These are phyloP conservation scores for Blumeriella jaapii DNA, from an alignment of 2,329 filamentous ascomycete species.

Conservation along the genomic window DNA sequence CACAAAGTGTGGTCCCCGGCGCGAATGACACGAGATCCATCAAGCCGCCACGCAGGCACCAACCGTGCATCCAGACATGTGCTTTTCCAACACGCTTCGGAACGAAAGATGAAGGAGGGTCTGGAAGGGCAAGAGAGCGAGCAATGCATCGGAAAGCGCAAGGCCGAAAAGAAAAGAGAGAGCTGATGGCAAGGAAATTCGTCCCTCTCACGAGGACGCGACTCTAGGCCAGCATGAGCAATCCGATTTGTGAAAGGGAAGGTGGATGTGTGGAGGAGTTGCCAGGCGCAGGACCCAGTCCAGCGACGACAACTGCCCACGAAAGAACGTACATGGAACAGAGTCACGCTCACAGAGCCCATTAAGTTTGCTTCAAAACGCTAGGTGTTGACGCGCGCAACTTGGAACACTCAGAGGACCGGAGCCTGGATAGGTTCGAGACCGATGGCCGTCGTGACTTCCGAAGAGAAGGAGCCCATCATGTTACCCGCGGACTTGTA, in stretches of 20 bases:
- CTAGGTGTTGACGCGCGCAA: constrained; percentile 2
- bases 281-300: constrained; percentile 11
- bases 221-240: constrained; percentile 11
- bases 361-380: constrained; percentile 7
- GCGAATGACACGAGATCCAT: too few species aligned
- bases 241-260: constrained; percentile 7
- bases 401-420: constrained; percentile 10
- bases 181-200: constrained; percentile 8
- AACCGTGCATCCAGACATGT: too few species aligned
- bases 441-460: constrained; percentile 36
- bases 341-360: constrained; percentile 16
- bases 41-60: too few species aligned
- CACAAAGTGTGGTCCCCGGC: too few species aligned
- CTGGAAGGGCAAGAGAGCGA: background rate
- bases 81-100: too few species aligned
- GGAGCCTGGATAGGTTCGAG: constrained; percentile 27
- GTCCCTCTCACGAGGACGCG: constrained; percentile 10
- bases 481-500: constrained; percentile 36
- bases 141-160: background rate
- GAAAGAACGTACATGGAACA: constrained; percentile 18
- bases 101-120: background rate
- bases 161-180: background rate
- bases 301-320: constrained; percentile 13
- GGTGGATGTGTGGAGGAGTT: constrained; percentile 11
- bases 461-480: constrained; percentile 38